These are phyloP conservation scores for Aquilaria agallochum DNA, from an alignment of 441 rosid species.

Conservation along the genomic window DNA sequence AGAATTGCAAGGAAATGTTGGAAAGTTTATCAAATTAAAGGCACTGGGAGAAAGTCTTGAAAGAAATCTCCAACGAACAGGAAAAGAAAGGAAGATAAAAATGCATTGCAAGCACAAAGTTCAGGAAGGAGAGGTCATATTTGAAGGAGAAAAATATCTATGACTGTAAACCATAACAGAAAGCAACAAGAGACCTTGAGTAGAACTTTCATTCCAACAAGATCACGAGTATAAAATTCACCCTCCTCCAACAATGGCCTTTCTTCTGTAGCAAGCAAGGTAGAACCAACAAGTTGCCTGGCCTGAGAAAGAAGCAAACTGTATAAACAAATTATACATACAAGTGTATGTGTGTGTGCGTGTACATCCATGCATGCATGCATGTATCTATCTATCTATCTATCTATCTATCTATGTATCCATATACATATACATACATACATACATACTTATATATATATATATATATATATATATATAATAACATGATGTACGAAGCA, in stretches of 20 bases:
- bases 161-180: neutral
- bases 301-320: slow-evolving; percentile 44
- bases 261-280: slow-evolving; percentile 67
- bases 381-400: no score
- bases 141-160: neutral
- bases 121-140: neutral
- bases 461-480: no score
- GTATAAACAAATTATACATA: neutral
- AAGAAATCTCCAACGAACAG: neutral
- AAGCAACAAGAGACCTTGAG: slow-evolving; percentile 50
- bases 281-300: slow-evolving; percentile 77
- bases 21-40: neutral
- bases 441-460: no score
- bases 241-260: slow-evolving; percentile 81
- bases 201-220: slow-evolving; percentile 77
- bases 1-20: slow-evolving; percentile 3
- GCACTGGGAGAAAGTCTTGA: neutral
- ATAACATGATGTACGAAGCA: no score
- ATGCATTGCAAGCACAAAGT: neutral
- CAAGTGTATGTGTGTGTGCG: no score
- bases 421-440: no score
- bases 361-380: no score
- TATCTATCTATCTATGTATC: no score
- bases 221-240: slow-evolving; percentile 85
- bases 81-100: neutral